A percentile compares a stretch with the other conserved stretches of the same genome.
Conservation (phyloP, 305 asterid genomes). For the Fraxinus sp. region DNA sequence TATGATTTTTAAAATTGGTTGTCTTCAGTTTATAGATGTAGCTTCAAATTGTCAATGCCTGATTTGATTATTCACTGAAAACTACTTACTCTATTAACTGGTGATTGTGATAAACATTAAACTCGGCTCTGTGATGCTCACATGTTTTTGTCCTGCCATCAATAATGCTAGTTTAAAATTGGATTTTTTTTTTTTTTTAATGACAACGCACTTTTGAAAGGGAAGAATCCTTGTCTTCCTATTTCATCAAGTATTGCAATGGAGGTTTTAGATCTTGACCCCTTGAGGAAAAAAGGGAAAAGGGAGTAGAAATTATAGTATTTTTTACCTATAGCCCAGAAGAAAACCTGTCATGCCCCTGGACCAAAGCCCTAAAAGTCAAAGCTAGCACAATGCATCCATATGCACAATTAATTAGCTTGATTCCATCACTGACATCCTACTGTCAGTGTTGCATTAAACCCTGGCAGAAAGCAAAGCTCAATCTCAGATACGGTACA, state of each 20-base stretch:
- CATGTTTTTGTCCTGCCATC: background rate
- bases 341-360: background rate
- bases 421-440: background rate
- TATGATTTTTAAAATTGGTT: background rate
- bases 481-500: background rate
- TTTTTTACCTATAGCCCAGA: background rate
- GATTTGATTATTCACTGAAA: background rate
- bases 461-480: background rate
- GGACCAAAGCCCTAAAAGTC: background rate
- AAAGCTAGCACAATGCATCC: background rate
- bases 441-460: background rate
- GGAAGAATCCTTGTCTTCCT: background rate
- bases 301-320: background rate
- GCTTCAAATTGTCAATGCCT: background rate
- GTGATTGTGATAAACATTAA: background rate
- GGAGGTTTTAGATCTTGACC: background rate
- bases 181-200: background rate
- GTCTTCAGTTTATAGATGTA: background rate
- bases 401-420: background rate
- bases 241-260: background rate
- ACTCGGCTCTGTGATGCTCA: background rate
- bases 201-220: background rate
- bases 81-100: background rate
- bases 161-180: background rate
- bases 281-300: background rate